phyloP scores from a whole-genome alignment of 2,329 filamentous ascomycete genomes.

The Diaporthe eres region DNA sequence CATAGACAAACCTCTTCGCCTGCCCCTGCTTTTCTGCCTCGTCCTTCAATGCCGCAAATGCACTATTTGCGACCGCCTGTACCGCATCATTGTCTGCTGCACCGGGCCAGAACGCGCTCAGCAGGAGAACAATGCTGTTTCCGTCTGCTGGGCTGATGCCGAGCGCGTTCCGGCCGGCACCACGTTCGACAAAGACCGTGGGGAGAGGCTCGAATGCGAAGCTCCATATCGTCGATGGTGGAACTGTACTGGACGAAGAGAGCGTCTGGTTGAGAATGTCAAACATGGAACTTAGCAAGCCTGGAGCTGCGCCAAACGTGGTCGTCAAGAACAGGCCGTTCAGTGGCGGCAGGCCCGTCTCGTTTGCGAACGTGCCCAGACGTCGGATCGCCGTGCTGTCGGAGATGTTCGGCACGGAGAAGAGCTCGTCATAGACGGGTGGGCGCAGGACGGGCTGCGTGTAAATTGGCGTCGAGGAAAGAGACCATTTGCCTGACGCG shows the following conservation, averaged over 20 bases:
- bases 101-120: slow-evolving; percentile 18
- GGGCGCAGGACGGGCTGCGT: slow-evolving; percentile 22
- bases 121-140: slow-evolving; percentile 15
- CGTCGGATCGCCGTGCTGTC: slow-evolving; percentile 17
- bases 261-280: slow-evolving; percentile 22
- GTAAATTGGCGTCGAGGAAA: slow-evolving; percentile 1
- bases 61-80: slow-evolving; percentile 17
- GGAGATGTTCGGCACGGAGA: slow-evolving; percentile 23
- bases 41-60: not conserved
- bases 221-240: slow-evolving; percentile 22
- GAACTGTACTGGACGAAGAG: slow-evolving; percentile 10
- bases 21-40: slow-evolving; percentile 18
- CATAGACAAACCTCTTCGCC: slow-evolving; percentile 25
- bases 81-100: slow-evolving; percentile 11
- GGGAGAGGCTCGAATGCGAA: slow-evolving; percentile 27
- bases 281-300: slow-evolving; percentile 15
- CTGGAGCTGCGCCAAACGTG: slow-evolving; percentile 4
- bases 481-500: slow-evolving; percentile 4
- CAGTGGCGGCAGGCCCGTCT: slow-evolving; percentile 21
- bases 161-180: slow-evolving; percentile 16
- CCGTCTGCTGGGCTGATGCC: slow-evolving; percentile 17
- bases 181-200: slow-evolving; percentile 10
- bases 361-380: slow-evolving; percentile 25
- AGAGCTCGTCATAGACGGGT: slow-evolving; percentile 24
- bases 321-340: slow-evolving; percentile 20